Evolutionary conservation across 108 stramenopile genomes (phyloP), one percentile per base, ranked within the genome.

Genomic region (Cylindrotheca fusiformis): DNA sequence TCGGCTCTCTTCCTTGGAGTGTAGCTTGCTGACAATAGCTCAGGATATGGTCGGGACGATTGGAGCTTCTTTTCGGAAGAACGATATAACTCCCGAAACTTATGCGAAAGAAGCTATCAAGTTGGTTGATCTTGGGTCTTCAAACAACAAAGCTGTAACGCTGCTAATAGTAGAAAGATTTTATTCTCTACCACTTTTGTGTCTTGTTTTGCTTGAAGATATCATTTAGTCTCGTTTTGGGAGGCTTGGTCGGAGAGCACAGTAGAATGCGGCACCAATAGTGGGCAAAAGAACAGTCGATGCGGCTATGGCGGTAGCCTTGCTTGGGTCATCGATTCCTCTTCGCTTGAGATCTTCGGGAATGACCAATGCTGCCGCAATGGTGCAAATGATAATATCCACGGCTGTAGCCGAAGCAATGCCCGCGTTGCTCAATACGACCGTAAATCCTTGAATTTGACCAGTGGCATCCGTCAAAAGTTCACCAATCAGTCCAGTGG

Each of bases 271-370:
- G 21, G 62, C 56, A 30, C 81, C 81, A 69, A 76, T 47, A 23
- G 72, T 69, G 2, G 81, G 81, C 29, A 76, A 26, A n/a, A 82
- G 48, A 1, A 73, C 29, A 36, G 81, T 79, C 0, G 78, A 76
- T 4, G 67, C 62, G 20, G 72, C 81, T 20, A 77, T 56, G 20
- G 63, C 33, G 18, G 63, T 50, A 10, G 74, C 57, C 17, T 63
- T 52, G n/a, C n/a, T n/a, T 2, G 31, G 51, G 31, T 59, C 53
- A 1, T 63, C 36, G 12, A 66, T 54, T 36, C 70, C 69, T 49
- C 81, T 56, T 46, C 74, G 55, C 26, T 52, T 24, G 28, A 78
- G 33, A 60, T 82, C 81, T 32, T 82, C 77, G 19, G 81, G 78
- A 32, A 82, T 51, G 19, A 76, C 47, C 10, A 72, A 73, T 12